Conservation (phyloP, 208 protist species). For the Acanthamoeba triangularis region DNA sequence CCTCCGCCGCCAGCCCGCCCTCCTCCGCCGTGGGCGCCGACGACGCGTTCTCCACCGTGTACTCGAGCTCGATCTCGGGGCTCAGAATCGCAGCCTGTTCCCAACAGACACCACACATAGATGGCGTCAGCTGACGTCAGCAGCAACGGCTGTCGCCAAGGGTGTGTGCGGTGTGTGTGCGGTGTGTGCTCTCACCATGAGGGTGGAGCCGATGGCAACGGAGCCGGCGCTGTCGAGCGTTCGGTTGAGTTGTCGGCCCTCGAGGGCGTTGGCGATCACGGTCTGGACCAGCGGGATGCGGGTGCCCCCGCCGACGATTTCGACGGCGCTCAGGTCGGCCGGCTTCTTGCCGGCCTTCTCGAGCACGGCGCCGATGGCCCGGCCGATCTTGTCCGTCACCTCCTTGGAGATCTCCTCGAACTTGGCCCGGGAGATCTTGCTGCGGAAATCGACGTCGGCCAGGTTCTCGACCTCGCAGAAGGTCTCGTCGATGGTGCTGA, state of each 20-base stretch:
- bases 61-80: conserved; percentile 63
- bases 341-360: conserved; percentile 30
- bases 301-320: conserved; percentile 59
- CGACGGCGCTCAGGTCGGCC: neutral
- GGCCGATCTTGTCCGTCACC: conserved; percentile 6
- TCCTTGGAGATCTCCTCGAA: conserved; percentile 67
- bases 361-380: conserved; percentile 14
- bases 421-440: conserved; percentile 68
- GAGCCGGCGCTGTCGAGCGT: conserved; percentile 63
- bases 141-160: too few species aligned
- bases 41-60: conserved; percentile 36
- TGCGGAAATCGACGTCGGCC: conserved; percentile 43
- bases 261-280: conserved; percentile 3
- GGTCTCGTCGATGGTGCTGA: conserved; percentile 74
- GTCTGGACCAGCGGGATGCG: conserved; percentile 50
- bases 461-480: conserved; percentile 69
- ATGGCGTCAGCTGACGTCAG: too few species aligned
- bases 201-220: conserved; percentile 55
- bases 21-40: conserved; percentile 1
- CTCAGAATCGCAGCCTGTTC: conserved; percentile 50
- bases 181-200: conserved; percentile 11
- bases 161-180: neutral
- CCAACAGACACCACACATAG: neutral
- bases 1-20: neutral
- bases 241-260: neutral